Base-by-base conservation (phyloP, 495 filamentous ascomycete genomes). In the Cercophora samala region DNA sequence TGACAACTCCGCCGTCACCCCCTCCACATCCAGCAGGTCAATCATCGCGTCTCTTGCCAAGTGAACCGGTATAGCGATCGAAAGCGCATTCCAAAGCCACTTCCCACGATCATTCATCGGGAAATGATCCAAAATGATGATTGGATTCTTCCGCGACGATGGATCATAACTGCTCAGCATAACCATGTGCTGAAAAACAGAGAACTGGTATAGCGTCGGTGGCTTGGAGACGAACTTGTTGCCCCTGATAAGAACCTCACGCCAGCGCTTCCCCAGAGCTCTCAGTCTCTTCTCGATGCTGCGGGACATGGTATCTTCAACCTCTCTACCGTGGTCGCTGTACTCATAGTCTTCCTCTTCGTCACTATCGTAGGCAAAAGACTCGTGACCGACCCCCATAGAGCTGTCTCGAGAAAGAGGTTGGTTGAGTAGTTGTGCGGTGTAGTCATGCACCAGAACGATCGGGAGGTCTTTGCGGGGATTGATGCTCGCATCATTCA, bases 41-140 rank as follows among this genome's bases (percentile, higher is more conserved):
- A 58, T 29, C 17, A 77, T 21, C 53, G 60, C 60, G 22, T 73
- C 72, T 24, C 72, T 37, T 17, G 64, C 68, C 58, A 75, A 62
- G 56, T 73, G 70, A 58, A 76, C 63, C 3, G 74, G 70, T 15
- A 77, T 68, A 4, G 75, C 75, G 26, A 77, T 46, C 13, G 74
- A 72, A 37, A 77, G 29, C 4, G 75, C 73, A 24, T 77, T 76
- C 75, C 75, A 77, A 4, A 76, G 68, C 74, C 74, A 77, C 55
- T 67, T 63, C 1, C 72, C 70, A 24, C 72, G 66, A 5, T 72
- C 69, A 26, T 72, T 74, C 21, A 77, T 54, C 1, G 13, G 37
- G 42, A 76, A 23, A 42, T 66, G 60, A 26, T 73, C 69, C 5
- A 76, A 32, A 17, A 68, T 62, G 4, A 76, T 64, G 3, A 77